phyloP scores from a whole-genome alignment of 768 basidiomycete genomes.

The Tricholoma terreum region DNA sequence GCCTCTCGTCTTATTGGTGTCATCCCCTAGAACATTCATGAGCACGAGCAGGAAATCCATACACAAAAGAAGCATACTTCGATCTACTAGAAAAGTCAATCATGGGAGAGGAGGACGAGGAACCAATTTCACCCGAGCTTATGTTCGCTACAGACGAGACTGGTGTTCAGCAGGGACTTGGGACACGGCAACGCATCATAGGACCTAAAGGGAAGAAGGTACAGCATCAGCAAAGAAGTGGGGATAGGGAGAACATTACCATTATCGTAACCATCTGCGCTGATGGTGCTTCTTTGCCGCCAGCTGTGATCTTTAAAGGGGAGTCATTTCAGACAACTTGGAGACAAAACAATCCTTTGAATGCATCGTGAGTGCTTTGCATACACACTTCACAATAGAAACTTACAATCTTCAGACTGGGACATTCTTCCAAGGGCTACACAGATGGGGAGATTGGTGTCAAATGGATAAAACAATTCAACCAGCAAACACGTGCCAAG shows the following conservation, averaged over 20 bases:
- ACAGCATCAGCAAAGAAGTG: conserved; percentile 29
- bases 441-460: conserved; percentile 35
- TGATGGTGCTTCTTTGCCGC: conserved; percentile 34
- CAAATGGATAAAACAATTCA: conserved; percentile 38
- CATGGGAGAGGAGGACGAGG: conserved; percentile 11
- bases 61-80: conserved; percentile 32
- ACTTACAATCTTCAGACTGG: conserved; percentile 21
- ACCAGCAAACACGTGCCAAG: conserved; percentile 35
- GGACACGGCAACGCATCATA: conserved; percentile 26
- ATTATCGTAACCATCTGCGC: conserved; percentile 35
- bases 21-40: conserved; percentile 30
- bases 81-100: conserved; percentile 26
- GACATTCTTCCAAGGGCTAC: conserved; percentile 34
- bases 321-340: conserved; percentile 33
- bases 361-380: conserved; percentile 33
- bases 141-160: conserved; percentile 35
- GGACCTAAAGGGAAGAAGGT: conserved; percentile 18
- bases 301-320: conserved; percentile 40
- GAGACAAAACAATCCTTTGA: conserved; percentile 36
- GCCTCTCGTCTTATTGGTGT: conserved; percentile 26
- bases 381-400: conserved; percentile 1
- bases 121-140: conserved; percentile 21
- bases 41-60: conserved; percentile 35
- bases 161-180: conserved; percentile 25
- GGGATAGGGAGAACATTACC: conserved; percentile 32